Conservation (phyloP, 768 basidiomycete species). For the Cystobasidiopsis lactophilus region DNA sequence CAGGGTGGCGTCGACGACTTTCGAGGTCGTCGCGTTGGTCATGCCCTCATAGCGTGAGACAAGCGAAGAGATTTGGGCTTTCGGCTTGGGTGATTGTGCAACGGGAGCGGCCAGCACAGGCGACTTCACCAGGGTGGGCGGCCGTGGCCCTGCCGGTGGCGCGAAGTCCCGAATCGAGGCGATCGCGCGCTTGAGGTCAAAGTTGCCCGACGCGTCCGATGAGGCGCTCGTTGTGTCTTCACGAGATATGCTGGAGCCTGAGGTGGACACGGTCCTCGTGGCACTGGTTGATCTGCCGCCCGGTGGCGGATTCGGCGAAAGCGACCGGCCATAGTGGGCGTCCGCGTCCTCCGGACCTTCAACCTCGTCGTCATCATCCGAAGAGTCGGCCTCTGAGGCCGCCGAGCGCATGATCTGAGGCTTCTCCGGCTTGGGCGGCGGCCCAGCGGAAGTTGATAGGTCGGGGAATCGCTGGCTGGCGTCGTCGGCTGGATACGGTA, state of each 20-base stretch:
- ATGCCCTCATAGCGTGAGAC: constrained; percentile 9
- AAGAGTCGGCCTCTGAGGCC: not conserved
- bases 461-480: constrained; percentile 3
- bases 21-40: not conserved
- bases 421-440: constrained; percentile 4
- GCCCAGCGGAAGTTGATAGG: constrained; percentile 2
- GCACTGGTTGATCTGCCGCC: not conserved
- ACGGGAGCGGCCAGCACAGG: not conserved
- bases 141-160: not conserved
- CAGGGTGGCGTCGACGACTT: too few species aligned
- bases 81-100: constrained; percentile 5
- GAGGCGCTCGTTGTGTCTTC: not conserved
- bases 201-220: constrained; percentile 3
- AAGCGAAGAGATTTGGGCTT: not conserved
- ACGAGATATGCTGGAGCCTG: too few species aligned
- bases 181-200: constrained; percentile 14
- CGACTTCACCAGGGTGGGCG: not conserved
- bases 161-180: constrained; percentile 14
- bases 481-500: not conserved
- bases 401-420: not conserved
- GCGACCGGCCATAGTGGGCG: not conserved
- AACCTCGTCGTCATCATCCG: not conserved
- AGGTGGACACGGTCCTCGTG: too few species aligned
- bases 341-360: not conserved
- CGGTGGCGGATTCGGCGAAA: not conserved